Conservation (phyloP, 2,329 filamentous ascomycete species). For the Neonectria magnoliae region DNA sequence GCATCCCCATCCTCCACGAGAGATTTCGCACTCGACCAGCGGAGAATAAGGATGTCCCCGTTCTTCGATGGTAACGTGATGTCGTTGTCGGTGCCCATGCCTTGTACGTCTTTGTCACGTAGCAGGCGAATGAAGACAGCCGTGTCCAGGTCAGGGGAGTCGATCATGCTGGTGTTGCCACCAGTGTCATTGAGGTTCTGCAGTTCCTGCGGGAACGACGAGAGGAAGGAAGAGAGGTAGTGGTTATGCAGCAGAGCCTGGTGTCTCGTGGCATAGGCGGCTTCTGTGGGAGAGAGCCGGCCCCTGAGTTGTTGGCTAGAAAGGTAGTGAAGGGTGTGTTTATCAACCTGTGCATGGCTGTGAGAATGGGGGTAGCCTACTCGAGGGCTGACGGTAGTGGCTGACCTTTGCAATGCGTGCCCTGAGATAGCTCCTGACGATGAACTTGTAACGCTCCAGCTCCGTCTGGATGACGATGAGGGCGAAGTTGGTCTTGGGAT, state of each 20-base stretch:
- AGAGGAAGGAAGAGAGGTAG: conserved; percentile 86
- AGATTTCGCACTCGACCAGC: conserved; percentile 78
- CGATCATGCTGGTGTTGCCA: conserved; percentile 92
- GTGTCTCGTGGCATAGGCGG: conserved; percentile 84
- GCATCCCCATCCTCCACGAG: conserved; percentile 65
- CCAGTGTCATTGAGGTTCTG: conserved; percentile 90
- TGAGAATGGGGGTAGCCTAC: background rate
- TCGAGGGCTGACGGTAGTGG: background rate
- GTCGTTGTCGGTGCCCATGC: conserved; percentile 73
- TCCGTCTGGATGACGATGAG: conserved; percentile 97
- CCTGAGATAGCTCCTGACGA: conserved; percentile 84
- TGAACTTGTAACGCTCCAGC: conserved; percentile 91
- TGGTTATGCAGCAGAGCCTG: conserved; percentile 86
- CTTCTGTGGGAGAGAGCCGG: conserved; percentile 80
- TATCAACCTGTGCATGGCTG: conserved; percentile 70
- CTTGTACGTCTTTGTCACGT: conserved; percentile 66
- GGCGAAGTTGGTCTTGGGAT: conserved; percentile 89
- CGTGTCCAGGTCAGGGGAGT: conserved; percentile 81
- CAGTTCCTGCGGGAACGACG: conserved; percentile 79
- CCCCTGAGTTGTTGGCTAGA: conserved; percentile 62
- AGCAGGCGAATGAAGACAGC: conserved; percentile 87
- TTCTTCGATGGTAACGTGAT: conserved; percentile 65
- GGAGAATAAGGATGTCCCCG: conserved; percentile 74
- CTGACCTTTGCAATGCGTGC: conserved; percentile 86
- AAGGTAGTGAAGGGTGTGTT: conserved; percentile 78